A percentile compares a stretch with the other conserved stretches of the same genome.
phyloP scores from a whole-genome alignment of 2,329 filamentous ascomycete genomes.

The Tolypocladium tundrense region DNA sequence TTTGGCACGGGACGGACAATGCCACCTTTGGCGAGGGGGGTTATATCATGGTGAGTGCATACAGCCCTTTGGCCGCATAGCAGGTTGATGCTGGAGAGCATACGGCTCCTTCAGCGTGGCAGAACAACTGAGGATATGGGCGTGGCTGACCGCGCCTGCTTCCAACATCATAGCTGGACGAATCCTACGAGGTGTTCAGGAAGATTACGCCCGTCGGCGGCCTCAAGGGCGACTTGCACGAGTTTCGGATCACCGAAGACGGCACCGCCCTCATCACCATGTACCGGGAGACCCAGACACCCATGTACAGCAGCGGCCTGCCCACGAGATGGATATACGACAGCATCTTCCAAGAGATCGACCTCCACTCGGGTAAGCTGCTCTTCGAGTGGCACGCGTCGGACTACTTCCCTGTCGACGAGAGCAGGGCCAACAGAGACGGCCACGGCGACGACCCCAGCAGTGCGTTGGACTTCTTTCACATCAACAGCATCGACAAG shows the following conservation, averaged over 20 bases:
- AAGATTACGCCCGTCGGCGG: conserved; percentile 12
- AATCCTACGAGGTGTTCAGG: conserved; percentile 17
- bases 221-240: conserved; percentile 20
- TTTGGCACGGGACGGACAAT: conserved; percentile 27
- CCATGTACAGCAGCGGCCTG: not conserved
- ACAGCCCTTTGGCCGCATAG: not conserved
- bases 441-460: conserved; percentile 12
- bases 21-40: not conserved
- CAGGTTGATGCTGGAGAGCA: not conserved
- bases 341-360: conserved; percentile 32
- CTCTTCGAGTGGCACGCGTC: conserved; percentile 34
- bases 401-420: conserved; percentile 15
- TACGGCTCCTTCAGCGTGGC: too few species aligned
- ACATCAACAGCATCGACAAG: conserved; percentile 47
- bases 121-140: not conserved
- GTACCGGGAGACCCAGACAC: conserved; percentile 6
- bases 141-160: not conserved
- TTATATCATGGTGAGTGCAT: not conserved
- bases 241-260: conserved; percentile 28
- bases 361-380: conserved; percentile 36
- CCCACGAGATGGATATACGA: conserved; percentile 18
- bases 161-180: conserved; percentile 13
- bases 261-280: conserved; percentile 29
- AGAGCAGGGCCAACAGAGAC: conserved; percentile 8
- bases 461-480: conserved; percentile 42